Conservation (phyloP, 768 basidiomycete genomes). For the Mycena rebaudengoi region DNA sequence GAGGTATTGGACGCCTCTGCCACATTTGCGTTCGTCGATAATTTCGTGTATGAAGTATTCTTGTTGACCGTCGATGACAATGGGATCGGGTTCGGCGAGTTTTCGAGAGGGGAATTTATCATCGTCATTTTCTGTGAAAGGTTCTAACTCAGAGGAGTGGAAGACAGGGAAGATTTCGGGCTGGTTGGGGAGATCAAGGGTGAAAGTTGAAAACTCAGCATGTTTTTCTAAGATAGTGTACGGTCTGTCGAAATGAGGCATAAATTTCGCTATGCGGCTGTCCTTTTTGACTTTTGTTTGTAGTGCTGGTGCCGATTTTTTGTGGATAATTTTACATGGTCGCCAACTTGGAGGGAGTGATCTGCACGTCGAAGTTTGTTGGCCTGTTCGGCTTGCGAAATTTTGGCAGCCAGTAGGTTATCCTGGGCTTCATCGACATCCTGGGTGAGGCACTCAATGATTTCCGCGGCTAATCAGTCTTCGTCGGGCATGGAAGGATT, state of each 20-base stretch:
- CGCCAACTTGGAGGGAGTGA: slow-evolving; percentile 31
- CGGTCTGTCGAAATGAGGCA: slow-evolving; percentile 34
- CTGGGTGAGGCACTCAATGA: neutral
- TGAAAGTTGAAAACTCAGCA: slow-evolving; percentile 21
- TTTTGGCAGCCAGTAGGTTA: slow-evolving; percentile 34
- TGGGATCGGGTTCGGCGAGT: neutral
- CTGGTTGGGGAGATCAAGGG: slow-evolving; percentile 16
- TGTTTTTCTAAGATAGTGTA: slow-evolving; percentile 27
- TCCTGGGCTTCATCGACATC: slow-evolving; percentile 35
- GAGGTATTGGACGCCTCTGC: neutral
- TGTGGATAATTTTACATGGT: slow-evolving; percentile 40
- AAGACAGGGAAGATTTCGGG: slow-evolving; percentile 34
- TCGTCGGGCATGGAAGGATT: neutral
- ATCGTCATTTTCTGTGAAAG: slow-evolving; percentile 33
- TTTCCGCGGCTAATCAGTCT: neutral
- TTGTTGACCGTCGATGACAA: slow-evolving; percentile 18
- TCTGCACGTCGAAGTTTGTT: slow-evolving; percentile 29
- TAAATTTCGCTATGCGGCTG: slow-evolving; percentile 38
- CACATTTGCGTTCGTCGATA: slow-evolving; percentile 31
- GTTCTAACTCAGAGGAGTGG: slow-evolving; percentile 36
- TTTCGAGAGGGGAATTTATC: slow-evolving; percentile 32
- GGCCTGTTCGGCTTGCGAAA: slow-evolving; percentile 30
- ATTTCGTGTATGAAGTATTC: slow-evolving; percentile 38
- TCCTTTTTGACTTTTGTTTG: slow-evolving; percentile 8
- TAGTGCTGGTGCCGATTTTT: slow-evolving; percentile 23